Percentiles rank a stretch among this genome's conserved stretches.
phyloP scores from a whole-genome alignment of 164 flowering plant genomes.

The Saururus chinensis region DNA sequence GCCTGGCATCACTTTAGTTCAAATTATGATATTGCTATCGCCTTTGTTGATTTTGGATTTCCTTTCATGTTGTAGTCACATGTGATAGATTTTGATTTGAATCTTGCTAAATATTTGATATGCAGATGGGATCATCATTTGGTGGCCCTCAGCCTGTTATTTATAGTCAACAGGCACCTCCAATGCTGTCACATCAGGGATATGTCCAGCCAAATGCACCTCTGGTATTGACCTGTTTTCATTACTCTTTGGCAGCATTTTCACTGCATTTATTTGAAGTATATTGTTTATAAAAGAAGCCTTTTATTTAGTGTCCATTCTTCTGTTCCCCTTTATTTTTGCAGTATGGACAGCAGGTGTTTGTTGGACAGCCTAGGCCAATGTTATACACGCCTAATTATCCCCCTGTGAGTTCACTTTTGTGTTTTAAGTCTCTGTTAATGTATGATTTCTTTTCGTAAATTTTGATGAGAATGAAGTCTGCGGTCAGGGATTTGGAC shows the following conservation, averaged over 20 bases:
- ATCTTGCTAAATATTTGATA: background rate
- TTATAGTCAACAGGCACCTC: conserved; percentile 46
- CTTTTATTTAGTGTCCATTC: background rate
- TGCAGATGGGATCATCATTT: conserved; percentile 72
- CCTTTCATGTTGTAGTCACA: background rate
- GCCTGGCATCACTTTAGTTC: no score
- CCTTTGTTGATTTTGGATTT: background rate
- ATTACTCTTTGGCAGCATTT: background rate
- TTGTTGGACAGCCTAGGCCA: conserved; percentile 50
- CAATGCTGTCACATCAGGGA: conserved; percentile 56
- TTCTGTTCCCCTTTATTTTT: conserved; percentile 5
- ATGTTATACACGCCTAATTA: conserved; percentile 51
- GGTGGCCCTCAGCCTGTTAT: conserved; percentile 65
- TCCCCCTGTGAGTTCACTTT: conserved; percentile 23
- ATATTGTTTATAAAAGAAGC: background rate
- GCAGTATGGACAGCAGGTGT: conserved; percentile 69
- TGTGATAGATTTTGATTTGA: no score
- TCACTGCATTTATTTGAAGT: background rate
- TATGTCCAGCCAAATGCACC: conserved; percentile 80
- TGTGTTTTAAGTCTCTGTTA: background rate
- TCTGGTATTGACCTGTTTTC: conserved; percentile 24
- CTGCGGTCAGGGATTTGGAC: no score
- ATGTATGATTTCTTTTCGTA: no score
- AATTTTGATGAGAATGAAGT: background rate
- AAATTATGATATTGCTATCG: background rate